Base-by-base conservation (phyloP, 371 early-diverging fungal species). In the Mortierella sp. region DNA sequence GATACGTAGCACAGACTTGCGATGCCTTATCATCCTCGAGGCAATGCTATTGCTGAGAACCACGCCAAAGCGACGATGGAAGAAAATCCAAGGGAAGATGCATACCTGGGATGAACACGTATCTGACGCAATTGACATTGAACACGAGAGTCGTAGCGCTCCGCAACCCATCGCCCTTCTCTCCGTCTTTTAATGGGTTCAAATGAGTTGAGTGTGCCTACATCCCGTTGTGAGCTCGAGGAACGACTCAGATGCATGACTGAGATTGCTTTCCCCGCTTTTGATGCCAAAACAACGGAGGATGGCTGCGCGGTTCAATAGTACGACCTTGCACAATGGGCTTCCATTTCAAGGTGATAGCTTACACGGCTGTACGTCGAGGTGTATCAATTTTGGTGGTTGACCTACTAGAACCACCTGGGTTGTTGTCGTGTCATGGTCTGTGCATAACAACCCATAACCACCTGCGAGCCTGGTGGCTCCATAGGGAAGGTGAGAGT, bases 191-290 rank as follows among this genome's bases (percentile, higher is more conserved):
- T 54, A 43, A 14, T 9, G 4, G 54, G 21, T 43, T 40, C 43
- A 25, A 10, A 43, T 54, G 54, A 54, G 12, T 17, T 22, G 27
- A 27, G 54, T 40, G 43, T 25, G 16, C 37, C 40, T 22, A 6
- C 25, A 40, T 54, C 40, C 54, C 54, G 40, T 39, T 39, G 54
- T 40, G 54, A 54, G 54, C 54, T 54, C 37, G 54, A 54, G 54
- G 54, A 54, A 27, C 54, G 43, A n/a, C 41, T 54, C 12, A 53
- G 21, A 40, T 54, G 43, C 54, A 54, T 39, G 39, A 14, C 39
- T 39, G 39, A 39, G 39, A 39, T 14, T 39, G 39, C 14, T 39
- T 39, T 39, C 39, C 39, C 39, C 14, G 39, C 39, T 39, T 10
- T 39, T 14, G 39, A 39, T 39, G 39, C 39, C 39, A 39, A 39